Percentiles rank a stretch among this genome's conserved stretches.
phyloP scores from a whole-genome alignment of 2,329 filamentous ascomycete species.

The Fusarium sp. region DNA sequence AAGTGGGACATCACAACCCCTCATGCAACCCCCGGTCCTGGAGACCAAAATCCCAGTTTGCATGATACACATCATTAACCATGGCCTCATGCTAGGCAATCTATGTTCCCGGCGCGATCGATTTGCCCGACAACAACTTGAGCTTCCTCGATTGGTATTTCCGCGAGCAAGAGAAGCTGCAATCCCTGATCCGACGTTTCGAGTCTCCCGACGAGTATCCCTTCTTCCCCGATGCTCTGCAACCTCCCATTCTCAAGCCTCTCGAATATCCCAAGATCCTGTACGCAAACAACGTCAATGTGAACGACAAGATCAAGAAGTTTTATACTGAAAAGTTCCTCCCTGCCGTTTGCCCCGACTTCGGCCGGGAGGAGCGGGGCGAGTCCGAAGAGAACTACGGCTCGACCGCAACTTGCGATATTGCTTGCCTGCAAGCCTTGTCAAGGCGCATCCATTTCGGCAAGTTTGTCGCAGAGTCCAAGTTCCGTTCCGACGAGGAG shows the following conservation, averaged over 20 bases:
- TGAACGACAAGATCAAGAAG: conserved; percentile 86
- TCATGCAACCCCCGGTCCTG: conserved; percentile 32
- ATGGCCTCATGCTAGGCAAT: conserved; percentile 65
- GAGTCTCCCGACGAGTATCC: conserved; percentile 97
- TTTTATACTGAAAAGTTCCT: conserved; percentile 87
- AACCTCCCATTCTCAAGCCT: conserved; percentile 84
- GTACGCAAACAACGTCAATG: conserved; percentile 87
- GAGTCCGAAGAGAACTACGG: conserved; percentile 96
- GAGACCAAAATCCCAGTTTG: conserved; percentile 10
- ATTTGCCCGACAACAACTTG: conserved; percentile 76
- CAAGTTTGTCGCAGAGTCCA: conserved; percentile 97
- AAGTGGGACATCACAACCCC: conserved; percentile 19
- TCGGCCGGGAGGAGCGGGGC: conserved; percentile 80
- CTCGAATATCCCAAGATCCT: conserved; percentile 90
- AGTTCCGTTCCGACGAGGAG: conserved; percentile 86
- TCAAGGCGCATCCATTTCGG: conserved; percentile 95
- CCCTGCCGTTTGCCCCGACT: conserved; percentile 82
- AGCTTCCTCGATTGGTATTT: conserved; percentile 97
- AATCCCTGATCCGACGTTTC: conserved; percentile 93
- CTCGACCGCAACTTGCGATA: conserved; percentile 89
- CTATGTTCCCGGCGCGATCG: conserved; percentile 82
- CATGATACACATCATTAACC: conserved; percentile 26
- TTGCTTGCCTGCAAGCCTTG: conserved; percentile 87
- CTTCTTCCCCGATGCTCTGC: conserved; percentile 88
- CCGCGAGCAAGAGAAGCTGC: conserved; percentile 86